Base-by-base conservation (phyloP, 192 early-diverging fungal species). In the Coemansia sp. region DNA sequence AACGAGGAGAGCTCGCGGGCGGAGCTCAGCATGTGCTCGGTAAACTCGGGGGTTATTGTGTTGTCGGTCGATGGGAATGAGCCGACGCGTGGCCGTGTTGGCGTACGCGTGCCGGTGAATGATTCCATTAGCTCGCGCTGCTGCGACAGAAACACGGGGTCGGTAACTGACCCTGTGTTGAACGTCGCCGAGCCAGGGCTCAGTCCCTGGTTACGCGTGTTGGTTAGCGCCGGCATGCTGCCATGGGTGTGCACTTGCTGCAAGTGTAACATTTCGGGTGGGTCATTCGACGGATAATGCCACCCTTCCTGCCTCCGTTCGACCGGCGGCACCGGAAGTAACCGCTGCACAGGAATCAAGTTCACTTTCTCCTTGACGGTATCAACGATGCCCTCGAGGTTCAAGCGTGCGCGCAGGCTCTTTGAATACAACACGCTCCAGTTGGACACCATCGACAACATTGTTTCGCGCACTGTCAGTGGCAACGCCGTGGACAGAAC, bases 391-490 rank as follows among this genome's bases (percentile, higher is more conserved):
- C 67, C 53, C 37, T 79, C 76, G 11, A 79, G 61, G 39, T 70
- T 73, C 19, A 66, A 12, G 23, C 76, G 66, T 9, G 71, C 66
- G 7, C 59, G 56, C 18, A 72, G 13, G 58, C 62, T 62, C 43
- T 67, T 64, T 7, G 56, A 35, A 37, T 64, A 79, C 52, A 79
- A 32, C 4, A 79, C 59, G 57, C 71, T 69, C 76, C 76, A 79
- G 53, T 73, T 73, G 8, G 76, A 79, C 43, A 79, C 76, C 76
- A 79, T 79, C 54, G 64, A 64, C 45, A 79, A 49, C 43, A 79
- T 57, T 3, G 76, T 79, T 49, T 79, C 71, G 49, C 76, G 76
- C 54, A 79, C 68, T 0, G 68, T 65, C 14, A 79, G 39, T 9
- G 76, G 76, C 22, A 73, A 39, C 11, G 50, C 57, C 19, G 64